Percentiles rank a stretch among this genome's conserved stretches.
phyloP scores from a whole-genome alignment of 495 filamentous ascomycete genomes.

The Lepraria neglecta region DNA sequence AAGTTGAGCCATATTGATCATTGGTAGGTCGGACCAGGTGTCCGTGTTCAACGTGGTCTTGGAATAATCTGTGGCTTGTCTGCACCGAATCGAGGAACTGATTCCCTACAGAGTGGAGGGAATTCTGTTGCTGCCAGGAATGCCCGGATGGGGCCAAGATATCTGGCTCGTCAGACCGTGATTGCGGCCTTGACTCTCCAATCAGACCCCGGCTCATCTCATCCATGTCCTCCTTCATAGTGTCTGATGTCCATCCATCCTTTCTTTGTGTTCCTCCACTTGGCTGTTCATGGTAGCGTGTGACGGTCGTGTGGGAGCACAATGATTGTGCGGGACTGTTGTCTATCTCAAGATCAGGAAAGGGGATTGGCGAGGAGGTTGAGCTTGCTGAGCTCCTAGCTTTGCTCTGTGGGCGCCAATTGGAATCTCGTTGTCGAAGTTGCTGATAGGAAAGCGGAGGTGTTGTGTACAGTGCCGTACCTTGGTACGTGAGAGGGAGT shows the following conservation, averaged over 20 bases:
- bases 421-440: background rate
- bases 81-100: background rate
- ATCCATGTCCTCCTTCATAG: background rate
- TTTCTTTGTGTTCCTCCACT: background rate
- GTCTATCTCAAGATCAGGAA: background rate
- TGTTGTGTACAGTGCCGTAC: background rate
- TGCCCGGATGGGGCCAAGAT: background rate
- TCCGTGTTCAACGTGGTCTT: no score
- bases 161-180: background rate
- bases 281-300: background rate
- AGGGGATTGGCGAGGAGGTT: background rate
- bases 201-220: background rate
- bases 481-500: no score
- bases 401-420: background rate
- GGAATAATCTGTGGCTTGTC: background rate
- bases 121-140: conserved; percentile 4
- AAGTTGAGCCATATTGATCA: background rate
- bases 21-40: background rate
- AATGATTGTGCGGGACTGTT: background rate
- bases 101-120: conserved; percentile 1
- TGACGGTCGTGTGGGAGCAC: background rate
- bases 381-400: conserved; percentile 7
- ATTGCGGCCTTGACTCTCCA: background rate
- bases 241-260: background rate
- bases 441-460: background rate